phyloP scores from a whole-genome alignment of 495 filamentous ascomycete genomes.

The Penicillium cataractarum region DNA sequence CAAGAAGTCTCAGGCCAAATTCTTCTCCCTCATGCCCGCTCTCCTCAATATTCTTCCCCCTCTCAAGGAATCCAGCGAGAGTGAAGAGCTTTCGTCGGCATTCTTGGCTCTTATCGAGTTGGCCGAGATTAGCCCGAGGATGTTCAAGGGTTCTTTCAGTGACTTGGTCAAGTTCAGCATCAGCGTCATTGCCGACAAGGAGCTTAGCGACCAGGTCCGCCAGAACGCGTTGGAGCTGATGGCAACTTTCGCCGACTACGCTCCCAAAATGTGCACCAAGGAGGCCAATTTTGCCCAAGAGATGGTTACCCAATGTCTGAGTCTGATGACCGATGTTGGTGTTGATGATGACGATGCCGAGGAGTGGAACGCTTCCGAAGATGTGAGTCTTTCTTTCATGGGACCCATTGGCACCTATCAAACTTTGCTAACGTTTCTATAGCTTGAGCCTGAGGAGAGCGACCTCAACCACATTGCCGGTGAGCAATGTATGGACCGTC shows the following conservation, averaged over 20 bases:
- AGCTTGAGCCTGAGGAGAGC: constrained; percentile 93
- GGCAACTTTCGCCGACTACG: constrained; percentile 97
- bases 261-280: constrained; percentile 90
- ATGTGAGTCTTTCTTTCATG: constrained; percentile 60
- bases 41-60: constrained; percentile 92
- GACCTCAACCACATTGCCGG: constrained; percentile 98
- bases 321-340: constrained; percentile 98
- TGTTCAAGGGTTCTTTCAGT: constrained; percentile 93
- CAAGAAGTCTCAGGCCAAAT: constrained; percentile 86
- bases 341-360: constrained; percentile 91
- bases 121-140: constrained; percentile 86
- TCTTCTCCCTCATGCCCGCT: constrained; percentile 81
- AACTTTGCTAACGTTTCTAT: constrained; percentile 24
- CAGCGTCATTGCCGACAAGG: constrained; percentile 92
- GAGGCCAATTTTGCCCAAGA: constrained; percentile 85
- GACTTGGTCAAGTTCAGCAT: constrained; percentile 90
- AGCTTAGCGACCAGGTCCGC: constrained; percentile 82
- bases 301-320: constrained; percentile 99
- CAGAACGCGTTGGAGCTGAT: constrained; percentile 97
- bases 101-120: constrained; percentile 90
- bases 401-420: not conserved
- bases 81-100: constrained; percentile 85
- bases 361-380: constrained; percentile 92
- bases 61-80: constrained; percentile 85
- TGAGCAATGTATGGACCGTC: constrained; percentile 97